Base-by-base conservation (phyloP, 371 early-diverging fungal species). In the Lichtheimia ornata region DNA sequence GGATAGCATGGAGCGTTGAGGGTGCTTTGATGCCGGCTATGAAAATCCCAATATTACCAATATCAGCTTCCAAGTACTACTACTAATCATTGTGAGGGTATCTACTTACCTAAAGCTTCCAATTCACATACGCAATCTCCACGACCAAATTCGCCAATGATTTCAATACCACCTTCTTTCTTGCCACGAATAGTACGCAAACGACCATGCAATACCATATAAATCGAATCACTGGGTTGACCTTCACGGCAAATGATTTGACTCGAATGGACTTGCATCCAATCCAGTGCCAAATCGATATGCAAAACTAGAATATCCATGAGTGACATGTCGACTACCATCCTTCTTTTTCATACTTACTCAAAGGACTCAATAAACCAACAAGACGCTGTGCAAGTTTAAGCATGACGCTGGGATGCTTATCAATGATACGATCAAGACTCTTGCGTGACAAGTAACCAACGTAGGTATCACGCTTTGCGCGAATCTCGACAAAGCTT, bases 1-100 rank as follows among this genome's bases (percentile, higher is more conserved):
- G 91, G 63, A 98, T 98, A 5, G 99, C 97, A 66, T 97, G 96
- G 14, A 97, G 80, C 4, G 94, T 97, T n/a, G 89, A 86, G n/a
- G 88, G 84, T 47, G 94, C 86, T 0, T 87, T 85, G 6, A 84
- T 77, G 57, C 85, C 91, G 66, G 91, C 82, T 47, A 17, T 47
- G 17, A 14, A 47, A 17, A 22, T 45, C 4, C 1, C 17, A 40
- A 28, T 17, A n/a, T n/a, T n/a, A 25, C 4, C 3, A 18, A 9
- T 15, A 51, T 45, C 12, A 35, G 43, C 24, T 30, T 5, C 4
- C n/a, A n/a, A n/a, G 40, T 45, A 22, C 54, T 18, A 1, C 18
- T 42, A 17, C 17, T n/a, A n/a, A n/a, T n/a, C 7, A 41, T 24
- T 4, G 14, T 35, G 5, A 40, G 13, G 0, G 24, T 20, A 24